Percentiles rank a stretch among this genome's conserved stretches.
Evolutionary conservation across 2,329 filamentous ascomycete species (phyloP).

Genomic region (Trichophyton mentagrophytes): DNA sequence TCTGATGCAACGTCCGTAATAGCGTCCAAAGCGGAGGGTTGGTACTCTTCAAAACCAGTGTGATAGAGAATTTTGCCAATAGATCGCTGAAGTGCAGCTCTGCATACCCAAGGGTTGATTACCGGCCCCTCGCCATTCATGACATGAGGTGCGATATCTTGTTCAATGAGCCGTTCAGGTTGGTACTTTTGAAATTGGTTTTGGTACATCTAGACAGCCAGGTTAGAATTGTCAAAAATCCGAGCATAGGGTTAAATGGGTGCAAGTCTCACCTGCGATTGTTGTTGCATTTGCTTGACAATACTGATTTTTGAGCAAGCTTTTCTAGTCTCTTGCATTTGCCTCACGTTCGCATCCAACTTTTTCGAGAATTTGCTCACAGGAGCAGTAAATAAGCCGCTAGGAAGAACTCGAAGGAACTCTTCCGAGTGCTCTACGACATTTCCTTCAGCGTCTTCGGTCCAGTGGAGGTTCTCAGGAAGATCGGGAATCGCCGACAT

Average conservation of each 20-base stretch:
- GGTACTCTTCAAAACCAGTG: slow-evolving; percentile 90
- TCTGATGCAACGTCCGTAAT: slow-evolving; percentile 80
- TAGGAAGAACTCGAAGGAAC: slow-evolving; percentile 62
- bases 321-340: slow-evolving; percentile 94
- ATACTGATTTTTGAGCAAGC: slow-evolving; percentile 92
- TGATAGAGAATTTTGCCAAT: slow-evolving; percentile 94
- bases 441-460: slow-evolving; percentile 77
- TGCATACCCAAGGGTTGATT: slow-evolving; percentile 70
- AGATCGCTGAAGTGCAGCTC: slow-evolving; percentile 74
- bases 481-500: slow-evolving; percentile 78
- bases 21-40: slow-evolving; percentile 82
- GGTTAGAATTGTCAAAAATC: slow-evolving; percentile 12
- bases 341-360: slow-evolving; percentile 80
- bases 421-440: slow-evolving; percentile 81
- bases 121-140: slow-evolving; percentile 78
- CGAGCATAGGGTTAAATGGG: neutral
- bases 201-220: slow-evolving; percentile 63
- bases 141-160: slow-evolving; percentile 78
- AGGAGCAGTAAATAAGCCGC: slow-evolving; percentile 62
- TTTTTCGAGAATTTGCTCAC: slow-evolving; percentile 61
- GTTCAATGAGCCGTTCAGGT: slow-evolving; percentile 73
- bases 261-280: slow-evolving; percentile 60
- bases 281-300: slow-evolving; percentile 98
- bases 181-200: slow-evolving; percentile 98
- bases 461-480: slow-evolving; percentile 64